phyloP scores from a whole-genome alignment of 1,284 basidiomycete genomes.

The Sporisorium graminicola region DNA sequence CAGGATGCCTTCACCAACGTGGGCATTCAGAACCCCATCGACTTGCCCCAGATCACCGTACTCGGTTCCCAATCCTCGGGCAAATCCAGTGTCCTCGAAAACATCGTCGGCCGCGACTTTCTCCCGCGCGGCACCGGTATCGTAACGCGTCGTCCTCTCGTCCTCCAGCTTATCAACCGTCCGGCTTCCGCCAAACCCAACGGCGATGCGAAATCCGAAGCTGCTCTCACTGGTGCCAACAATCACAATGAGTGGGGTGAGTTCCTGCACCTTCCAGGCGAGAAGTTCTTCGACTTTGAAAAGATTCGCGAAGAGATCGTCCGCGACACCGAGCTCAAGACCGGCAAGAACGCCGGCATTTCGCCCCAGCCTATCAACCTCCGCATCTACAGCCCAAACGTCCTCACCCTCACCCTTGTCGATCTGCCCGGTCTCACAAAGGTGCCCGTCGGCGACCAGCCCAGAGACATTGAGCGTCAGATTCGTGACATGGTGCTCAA shows the following conservation, averaged over 20 bases:
- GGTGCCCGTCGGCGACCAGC: conserved; percentile 74
- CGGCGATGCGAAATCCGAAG: conserved; percentile 23
- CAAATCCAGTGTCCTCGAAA: conserved; percentile 75
- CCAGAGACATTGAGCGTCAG: conserved; percentile 93
- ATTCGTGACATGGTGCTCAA: conserved; percentile 93
- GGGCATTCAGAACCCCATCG: conserved; percentile 73
- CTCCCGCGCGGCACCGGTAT: conserved; percentile 93
- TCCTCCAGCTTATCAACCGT: conserved; percentile 93
- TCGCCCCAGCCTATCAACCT: conserved; percentile 94
- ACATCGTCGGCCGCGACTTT: conserved; percentile 86
- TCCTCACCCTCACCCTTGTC: conserved; percentile 95
- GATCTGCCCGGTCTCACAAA: conserved; percentile 97
- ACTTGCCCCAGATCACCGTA: conserved; percentile 72
- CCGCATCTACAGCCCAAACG: conserved; percentile 93
- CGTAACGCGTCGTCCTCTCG: conserved; percentile 92
- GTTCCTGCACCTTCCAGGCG: conserved; percentile 95
- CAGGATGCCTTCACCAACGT: conserved; percentile 74
- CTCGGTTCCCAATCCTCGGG: conserved; percentile 74
- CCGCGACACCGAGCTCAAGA: conserved; percentile 95
- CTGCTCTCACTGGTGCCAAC: conserved; percentile 20
- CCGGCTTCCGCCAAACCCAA: conserved; percentile 46
- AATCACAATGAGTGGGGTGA: conserved; percentile 85
- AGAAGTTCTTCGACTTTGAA: conserved; percentile 91
- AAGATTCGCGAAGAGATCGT: conserved; percentile 97
- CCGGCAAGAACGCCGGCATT: conserved; percentile 98